Evolutionary conservation across 1,139 yeast genomes (phyloP).

Genomic region (Zhuliangozyma parablackwelliae): DNA sequence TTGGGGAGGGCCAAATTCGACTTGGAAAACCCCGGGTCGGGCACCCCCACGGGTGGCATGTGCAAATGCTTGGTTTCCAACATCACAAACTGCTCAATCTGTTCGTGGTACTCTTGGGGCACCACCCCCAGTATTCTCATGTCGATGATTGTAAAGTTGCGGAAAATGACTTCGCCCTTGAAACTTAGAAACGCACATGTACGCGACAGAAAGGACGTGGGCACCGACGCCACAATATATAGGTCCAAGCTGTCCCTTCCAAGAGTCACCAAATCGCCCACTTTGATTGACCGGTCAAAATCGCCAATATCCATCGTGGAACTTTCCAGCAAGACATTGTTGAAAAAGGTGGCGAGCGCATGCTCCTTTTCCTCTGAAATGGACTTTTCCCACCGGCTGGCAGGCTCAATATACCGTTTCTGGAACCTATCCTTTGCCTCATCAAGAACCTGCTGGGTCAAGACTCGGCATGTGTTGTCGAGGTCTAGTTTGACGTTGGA

Average conservation of each 20-base stretch:
- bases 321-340: too few species aligned
- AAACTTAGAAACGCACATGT: slow-evolving; percentile 50
- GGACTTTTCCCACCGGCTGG: slow-evolving; percentile 17
- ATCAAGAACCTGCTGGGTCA: slow-evolving; percentile 2
- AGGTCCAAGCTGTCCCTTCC: slow-evolving; percentile 26
- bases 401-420: slow-evolving; percentile 17
- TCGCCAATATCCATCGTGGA: too few species aligned
- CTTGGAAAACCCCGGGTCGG: slow-evolving; percentile 29
- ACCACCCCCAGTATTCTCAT: slow-evolving; percentile 54
- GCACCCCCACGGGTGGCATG: slow-evolving; percentile 38
- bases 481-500: slow-evolving; percentile 2
- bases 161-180: slow-evolving; percentile 53
- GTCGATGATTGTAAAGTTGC: slow-evolving; percentile 40
- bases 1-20: slow-evolving; percentile 20
- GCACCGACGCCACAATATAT: slow-evolving; percentile 30
- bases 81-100: slow-evolving; percentile 24
- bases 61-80: slow-evolving; percentile 29
- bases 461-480: slow-evolving; percentile 1
- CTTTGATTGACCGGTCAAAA: slow-evolving; percentile 1
- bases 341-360: too few species aligned
- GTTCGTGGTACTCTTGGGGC: slow-evolving; percentile 23
- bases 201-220: slow-evolving; percentile 21
- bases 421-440: slow-evolving; percentile 2
- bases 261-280: slow-evolving; percentile 40
- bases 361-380: background rate